Conservation (phyloP, 164 flowering plant genomes). For the Vitis riparia region DNA sequence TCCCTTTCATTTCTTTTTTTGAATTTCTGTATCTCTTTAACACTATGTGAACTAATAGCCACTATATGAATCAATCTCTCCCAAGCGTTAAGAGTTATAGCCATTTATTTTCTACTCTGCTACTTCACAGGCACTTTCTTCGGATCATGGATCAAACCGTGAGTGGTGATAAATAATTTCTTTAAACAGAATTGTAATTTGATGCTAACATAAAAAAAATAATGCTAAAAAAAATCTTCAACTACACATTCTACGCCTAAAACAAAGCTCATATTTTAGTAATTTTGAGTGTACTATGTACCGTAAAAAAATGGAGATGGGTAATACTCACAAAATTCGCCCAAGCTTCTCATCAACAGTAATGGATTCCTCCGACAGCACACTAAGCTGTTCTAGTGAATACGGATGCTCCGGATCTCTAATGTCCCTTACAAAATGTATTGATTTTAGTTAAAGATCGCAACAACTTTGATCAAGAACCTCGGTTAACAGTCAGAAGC, state of each 20-base stretch:
- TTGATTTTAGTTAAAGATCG: conserved; percentile 38
- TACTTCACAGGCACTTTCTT: too few relatives aligned
- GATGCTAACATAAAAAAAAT: too few relatives aligned
- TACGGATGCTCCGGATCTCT: conserved; percentile 91
- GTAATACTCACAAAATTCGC: conserved; percentile 55
- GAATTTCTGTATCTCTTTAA: too few relatives aligned
- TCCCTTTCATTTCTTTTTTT: too few relatives aligned
- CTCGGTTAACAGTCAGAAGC: not conserved
- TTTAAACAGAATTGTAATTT: too few relatives aligned
- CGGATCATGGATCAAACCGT: too few relatives aligned
- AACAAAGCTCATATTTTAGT: too few relatives aligned
- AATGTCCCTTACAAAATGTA: conserved; percentile 75
- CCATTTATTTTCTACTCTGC: too few relatives aligned
- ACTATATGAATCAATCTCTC: too few relatives aligned
- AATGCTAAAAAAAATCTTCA: not conserved
- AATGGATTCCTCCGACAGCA: conserved; percentile 70
- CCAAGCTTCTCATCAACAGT: conserved; percentile 78
- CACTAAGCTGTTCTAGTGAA: conserved; percentile 71
- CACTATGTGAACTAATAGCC: too few relatives aligned
- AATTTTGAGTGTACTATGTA: not conserved
- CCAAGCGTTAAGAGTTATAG: too few relatives aligned
- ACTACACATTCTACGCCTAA: not conserved
- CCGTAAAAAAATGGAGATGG: not conserved
- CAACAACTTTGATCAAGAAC: not conserved
- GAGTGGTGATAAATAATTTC: too few relatives aligned